Base-by-base conservation (phyloP, 805 yeast genomes). In the Saccharomycopsis fibuligera region DNA sequence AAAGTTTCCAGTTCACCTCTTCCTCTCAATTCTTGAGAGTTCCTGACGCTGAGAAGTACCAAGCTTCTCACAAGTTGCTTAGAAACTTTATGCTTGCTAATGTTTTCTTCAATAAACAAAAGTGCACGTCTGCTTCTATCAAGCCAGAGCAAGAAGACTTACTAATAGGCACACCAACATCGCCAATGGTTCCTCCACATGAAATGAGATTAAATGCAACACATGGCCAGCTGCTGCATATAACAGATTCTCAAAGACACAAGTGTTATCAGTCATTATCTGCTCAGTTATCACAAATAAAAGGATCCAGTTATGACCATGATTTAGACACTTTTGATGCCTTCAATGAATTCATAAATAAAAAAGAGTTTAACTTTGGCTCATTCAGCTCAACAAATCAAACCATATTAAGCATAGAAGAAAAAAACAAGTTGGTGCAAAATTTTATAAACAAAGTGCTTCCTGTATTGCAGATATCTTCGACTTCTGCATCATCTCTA, bases 1-100 rank as follows among this genome's bases (percentile, higher is more conserved):
- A 33, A 17, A 48, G 44, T 17, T 48, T 51, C 38, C 55, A 51
- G 31, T 48, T 44, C 36, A 45, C 45, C 5, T 43, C 41, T 2
- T 36, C 48, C 10, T 41, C 53, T 23, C 44, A 45, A 14, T 41
- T 45, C 22, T 27, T 36, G 19, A 25, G 14, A 5, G 29, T 41
- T 16, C 49, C 49, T 6, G 55, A 51, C 22, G 22, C 27, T 27
- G 17, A 12, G 27, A 41, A 36, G 29, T 51, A 45, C 37, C 41
- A 30, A 17, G 35, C 29, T 5, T 45, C 45, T 17, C 45, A 51
- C 36, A 33, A 43, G n/a, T 33, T 51, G 19, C 43, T 51, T 3
- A 35, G 39, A 27, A 40, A 45, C 17, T 41, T 33, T 21, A 16
- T 51, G 23, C 22, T 45, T 21, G 19, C 44, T 17, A 45, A 23